phyloP scores from a whole-genome alignment of 2,329 filamentous ascomycete genomes.

The Colletotrichum musicola region DNA sequence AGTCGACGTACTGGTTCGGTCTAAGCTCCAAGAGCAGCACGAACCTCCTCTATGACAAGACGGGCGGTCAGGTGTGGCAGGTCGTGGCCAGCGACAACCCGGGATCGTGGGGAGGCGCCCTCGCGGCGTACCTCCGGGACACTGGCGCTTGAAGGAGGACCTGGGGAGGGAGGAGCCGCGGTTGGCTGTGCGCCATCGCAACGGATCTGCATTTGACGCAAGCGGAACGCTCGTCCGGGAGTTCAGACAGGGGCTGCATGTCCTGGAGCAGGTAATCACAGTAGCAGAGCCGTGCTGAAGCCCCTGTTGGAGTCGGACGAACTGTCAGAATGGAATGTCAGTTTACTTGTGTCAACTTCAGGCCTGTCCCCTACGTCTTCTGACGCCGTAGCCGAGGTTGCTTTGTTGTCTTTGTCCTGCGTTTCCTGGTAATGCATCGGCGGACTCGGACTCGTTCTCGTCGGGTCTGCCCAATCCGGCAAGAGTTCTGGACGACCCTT shows the following conservation, averaged over 20 bases:
- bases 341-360: constrained; percentile 2
- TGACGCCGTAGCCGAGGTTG: constrained; percentile 20
- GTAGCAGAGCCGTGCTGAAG: background rate
- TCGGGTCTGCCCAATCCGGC: constrained; percentile 15
- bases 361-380: constrained; percentile 1
- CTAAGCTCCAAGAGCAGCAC: constrained; percentile 45
- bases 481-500: background rate
- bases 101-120: constrained; percentile 46
- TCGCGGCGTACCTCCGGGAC: constrained; percentile 47
- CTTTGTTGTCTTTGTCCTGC: constrained; percentile 1
- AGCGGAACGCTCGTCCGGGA: constrained; percentile 6
- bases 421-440: constrained; percentile 5
- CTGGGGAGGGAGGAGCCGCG: background rate
- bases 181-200: constrained; percentile 6
- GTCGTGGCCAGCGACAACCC: constrained; percentile 42
- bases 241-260: constrained; percentile 32
- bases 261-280: constrained; percentile 2
- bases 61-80: constrained; percentile 36
- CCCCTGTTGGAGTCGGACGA: constrained; percentile 25
- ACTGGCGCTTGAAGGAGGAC: constrained; percentile 15
- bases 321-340: constrained; percentile 28
- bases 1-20: constrained; percentile 45
- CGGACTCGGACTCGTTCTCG: constrained; percentile 39
- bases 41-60: constrained; percentile 46
- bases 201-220: constrained; percentile 5